These are phyloP conservation scores for Lasiodiplodia hormozganensis DNA, from an alignment of 2,329 filamentous ascomycete species.

Conservation along the genomic window DNA sequence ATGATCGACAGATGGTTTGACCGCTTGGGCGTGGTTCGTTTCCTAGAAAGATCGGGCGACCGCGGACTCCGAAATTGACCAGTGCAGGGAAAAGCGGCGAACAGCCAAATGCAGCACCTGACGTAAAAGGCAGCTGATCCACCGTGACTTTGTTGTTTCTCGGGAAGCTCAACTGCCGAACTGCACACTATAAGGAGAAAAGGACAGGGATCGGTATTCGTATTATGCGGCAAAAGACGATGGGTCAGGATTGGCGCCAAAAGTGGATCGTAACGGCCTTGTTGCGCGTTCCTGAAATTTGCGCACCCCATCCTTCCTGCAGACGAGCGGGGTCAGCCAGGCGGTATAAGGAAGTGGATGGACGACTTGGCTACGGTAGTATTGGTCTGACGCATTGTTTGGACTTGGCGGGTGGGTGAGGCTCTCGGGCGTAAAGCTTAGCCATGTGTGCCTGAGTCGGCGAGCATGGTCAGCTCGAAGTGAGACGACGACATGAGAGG, in stretches of 20 bases:
- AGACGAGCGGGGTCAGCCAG: neutral
- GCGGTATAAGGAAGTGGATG: neutral
- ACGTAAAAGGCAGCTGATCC: neutral
- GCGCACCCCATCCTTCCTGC: neutral
- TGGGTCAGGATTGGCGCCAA: neutral
- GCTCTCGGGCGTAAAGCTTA: conserved; percentile 15
- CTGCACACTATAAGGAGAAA: neutral
- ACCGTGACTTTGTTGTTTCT: neutral
- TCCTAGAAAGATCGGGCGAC: neutral
- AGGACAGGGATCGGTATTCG: conserved; percentile 1
- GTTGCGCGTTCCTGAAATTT: conserved; percentile 1
- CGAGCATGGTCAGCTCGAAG: neutral
- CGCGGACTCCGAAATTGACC: neutral
- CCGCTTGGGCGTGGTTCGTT: neutral
- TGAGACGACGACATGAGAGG: conserved; percentile 5
- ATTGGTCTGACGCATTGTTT: neutral
- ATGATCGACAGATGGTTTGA: neutral
- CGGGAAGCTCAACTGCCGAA: neutral
- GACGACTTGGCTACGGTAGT: neutral
- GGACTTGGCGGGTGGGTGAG: conserved; percentile 2
- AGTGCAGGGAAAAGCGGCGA: neutral
- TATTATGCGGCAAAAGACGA: neutral
- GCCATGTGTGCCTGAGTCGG: conserved; percentile 5
- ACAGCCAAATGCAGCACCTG: neutral
- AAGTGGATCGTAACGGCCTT: neutral